phyloP scores from a whole-genome alignment of 306 rosid species.

The Mucuna pruriens region DNA sequence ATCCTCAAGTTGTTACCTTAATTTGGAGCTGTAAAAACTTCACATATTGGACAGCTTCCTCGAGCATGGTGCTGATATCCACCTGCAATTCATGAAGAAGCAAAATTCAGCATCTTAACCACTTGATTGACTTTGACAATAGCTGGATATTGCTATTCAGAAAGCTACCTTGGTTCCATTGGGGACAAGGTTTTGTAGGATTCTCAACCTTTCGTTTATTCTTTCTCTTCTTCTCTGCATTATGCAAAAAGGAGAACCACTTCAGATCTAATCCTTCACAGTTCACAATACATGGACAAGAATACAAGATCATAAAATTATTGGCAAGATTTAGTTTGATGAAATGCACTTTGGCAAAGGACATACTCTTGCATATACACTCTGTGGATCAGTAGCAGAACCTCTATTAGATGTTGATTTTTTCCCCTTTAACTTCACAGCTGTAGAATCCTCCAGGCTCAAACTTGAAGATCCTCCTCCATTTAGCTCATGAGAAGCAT shows the following conservation, averaged over 20 bases:
- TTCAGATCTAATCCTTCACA: constrained; percentile 17
- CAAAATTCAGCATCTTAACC: constrained; percentile 19
- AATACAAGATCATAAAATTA: neutral
- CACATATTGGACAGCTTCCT: constrained; percentile 93
- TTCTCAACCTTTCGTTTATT: constrained; percentile 86
- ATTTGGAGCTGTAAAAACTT: constrained; percentile 90
- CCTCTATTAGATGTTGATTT: constrained; percentile 64
- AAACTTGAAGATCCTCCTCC: constrained; percentile 55
- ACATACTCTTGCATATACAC: constrained; percentile 85
- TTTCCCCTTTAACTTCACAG: constrained; percentile 52
- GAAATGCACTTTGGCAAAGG: constrained; percentile 1
- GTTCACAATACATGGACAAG: neutral
- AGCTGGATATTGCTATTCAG: constrained; percentile 8
- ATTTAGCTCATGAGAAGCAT: constrained; percentile 54
- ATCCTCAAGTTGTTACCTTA: constrained; percentile 58
- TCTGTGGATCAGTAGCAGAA: constrained; percentile 82
- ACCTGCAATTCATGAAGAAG: constrained; percentile 60
- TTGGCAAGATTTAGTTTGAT: constrained; percentile 1
- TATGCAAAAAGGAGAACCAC: constrained; percentile 20
- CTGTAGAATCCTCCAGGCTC: constrained; percentile 38
- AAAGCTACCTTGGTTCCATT: constrained; percentile 87
- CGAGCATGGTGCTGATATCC: constrained; percentile 98
- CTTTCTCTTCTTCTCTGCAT: constrained; percentile 96
- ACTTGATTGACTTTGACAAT: neutral
- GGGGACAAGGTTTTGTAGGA: constrained; percentile 82